phyloP scores from a whole-genome alignment of 257 asterid genomes.

The Salvia rosmarinus region DNA sequence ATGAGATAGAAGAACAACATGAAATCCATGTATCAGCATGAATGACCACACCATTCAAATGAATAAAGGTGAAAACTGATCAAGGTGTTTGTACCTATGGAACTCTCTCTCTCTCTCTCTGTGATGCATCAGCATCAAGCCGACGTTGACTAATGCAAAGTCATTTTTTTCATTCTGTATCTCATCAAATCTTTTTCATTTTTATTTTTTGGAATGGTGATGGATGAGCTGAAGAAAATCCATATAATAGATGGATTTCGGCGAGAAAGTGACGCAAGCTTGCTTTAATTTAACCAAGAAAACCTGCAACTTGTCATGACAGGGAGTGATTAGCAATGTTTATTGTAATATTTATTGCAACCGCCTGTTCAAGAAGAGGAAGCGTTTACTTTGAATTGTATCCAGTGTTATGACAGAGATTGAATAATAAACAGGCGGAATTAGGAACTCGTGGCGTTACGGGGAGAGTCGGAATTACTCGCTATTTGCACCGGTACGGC shows the following conservation, averaged over 20 bases:
- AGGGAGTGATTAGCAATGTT: constrained; percentile 21
- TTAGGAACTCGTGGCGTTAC: too few relatives aligned
- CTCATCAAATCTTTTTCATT: neutral
- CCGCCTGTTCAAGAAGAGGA: constrained; percentile 19
- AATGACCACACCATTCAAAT: constrained; percentile 31
- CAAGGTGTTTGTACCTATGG: constrained; percentile 22
- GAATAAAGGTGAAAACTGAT: constrained; percentile 5
- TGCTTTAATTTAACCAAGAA: constrained; percentile 22
- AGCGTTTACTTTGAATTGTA: constrained; percentile 50
- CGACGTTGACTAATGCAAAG: constrained; percentile 31
- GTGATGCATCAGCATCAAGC: constrained; percentile 18
- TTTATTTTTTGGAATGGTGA: constrained; percentile 35
- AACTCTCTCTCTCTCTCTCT: constrained; percentile 25
- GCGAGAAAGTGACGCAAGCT: constrained; percentile 33
- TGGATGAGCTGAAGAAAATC: constrained; percentile 29
- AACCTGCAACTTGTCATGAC: constrained; percentile 36
- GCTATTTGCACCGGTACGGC: too few relatives aligned
- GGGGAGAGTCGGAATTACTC: too few relatives aligned
- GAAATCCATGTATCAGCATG: constrained; percentile 41
- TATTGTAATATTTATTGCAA: constrained; percentile 30
- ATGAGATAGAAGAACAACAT: constrained; percentile 39
- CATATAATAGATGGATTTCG: constrained; percentile 18
- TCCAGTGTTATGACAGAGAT: too few relatives aligned
- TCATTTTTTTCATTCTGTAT: constrained; percentile 16
- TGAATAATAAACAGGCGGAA: too few relatives aligned